phyloP scores from a whole-genome alignment of 2,329 filamentous ascomycete genomes.

The Graphilbum fragrans region DNA sequence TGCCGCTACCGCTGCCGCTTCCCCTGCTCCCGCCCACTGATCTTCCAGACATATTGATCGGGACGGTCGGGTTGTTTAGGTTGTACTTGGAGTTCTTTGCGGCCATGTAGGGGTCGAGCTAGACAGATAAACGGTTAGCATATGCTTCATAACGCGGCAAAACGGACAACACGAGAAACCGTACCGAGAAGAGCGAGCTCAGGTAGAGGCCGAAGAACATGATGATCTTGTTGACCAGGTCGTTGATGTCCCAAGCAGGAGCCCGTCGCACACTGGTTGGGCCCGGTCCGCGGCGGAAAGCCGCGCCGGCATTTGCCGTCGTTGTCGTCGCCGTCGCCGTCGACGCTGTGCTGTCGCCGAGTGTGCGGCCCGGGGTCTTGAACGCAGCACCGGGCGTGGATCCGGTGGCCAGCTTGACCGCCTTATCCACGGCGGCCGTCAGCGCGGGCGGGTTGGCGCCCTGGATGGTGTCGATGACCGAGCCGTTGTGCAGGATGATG shows the following conservation, averaged over 20 bases:
- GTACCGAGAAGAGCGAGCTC: conserved; percentile 46
- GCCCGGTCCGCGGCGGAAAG: not conserved
- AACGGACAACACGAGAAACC: conserved; percentile 14
- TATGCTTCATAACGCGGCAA: not conserved
- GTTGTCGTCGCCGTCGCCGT: conserved; percentile 8
- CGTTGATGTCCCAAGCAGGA: conserved; percentile 22
- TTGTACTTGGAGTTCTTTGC: conserved; percentile 50
- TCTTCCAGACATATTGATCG: conserved; percentile 4
- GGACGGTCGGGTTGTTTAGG: conserved; percentile 23
- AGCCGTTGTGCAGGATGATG: conserved; percentile 71
- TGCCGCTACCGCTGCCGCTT: not conserved
- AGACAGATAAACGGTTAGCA: not conserved
- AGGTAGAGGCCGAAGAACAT: conserved; percentile 50
- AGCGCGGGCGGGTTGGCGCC: conserved; percentile 73
- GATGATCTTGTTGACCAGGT: conserved; percentile 35
- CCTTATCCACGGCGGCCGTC: conserved; percentile 62
- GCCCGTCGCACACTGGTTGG: conserved; percentile 10
- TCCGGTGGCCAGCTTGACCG: conserved; percentile 38
- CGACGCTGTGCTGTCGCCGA: conserved; percentile 29
- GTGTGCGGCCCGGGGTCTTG: conserved; percentile 41
- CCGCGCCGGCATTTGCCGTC: not conserved
- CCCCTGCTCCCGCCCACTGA: too few species aligned
- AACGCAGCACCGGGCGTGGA: conserved; percentile 35
- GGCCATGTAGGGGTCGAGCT: conserved; percentile 51
- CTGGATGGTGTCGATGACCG: conserved; percentile 61